Conservation (phyloP, 139 green algal genomes). For the Chlorella sp. region DNA sequence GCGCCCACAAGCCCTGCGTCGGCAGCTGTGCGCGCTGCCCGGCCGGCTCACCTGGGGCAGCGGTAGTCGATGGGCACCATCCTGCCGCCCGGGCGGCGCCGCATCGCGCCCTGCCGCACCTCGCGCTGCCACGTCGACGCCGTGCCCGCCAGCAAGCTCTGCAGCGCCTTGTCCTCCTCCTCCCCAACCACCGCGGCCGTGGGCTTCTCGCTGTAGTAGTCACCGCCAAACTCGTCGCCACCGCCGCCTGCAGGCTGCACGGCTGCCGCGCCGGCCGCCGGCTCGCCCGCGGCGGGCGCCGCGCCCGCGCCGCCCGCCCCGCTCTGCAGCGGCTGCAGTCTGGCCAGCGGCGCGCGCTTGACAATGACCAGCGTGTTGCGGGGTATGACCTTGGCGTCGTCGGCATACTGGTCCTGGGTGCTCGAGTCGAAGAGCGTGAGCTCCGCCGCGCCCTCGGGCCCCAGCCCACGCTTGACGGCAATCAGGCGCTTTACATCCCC, state of each 20-base stretch:
- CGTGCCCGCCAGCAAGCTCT: slow-evolving; percentile 31
- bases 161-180: slow-evolving; percentile 33
- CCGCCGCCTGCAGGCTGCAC: neutral
- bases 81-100: slow-evolving; percentile 13
- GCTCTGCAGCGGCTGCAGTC: slow-evolving; percentile 32
- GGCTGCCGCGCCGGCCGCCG: neutral
- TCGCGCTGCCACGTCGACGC: slow-evolving; percentile 35
- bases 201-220: slow-evolving; percentile 27
- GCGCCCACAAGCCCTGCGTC: neutral
- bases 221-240: slow-evolving; percentile 39
- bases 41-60: slow-evolving; percentile 29
- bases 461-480: slow-evolving; percentile 74
- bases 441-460: slow-evolving; percentile 57
- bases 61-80: slow-evolving; percentile 31
- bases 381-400: slow-evolving; percentile 67
- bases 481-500: slow-evolving; percentile 81
- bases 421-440: slow-evolving; percentile 66
- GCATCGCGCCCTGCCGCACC: slow-evolving; percentile 43
- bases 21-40: neutral
- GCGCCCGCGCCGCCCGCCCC: slow-evolving; percentile 5
- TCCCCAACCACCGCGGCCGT: slow-evolving; percentile 22
- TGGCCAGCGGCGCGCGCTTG: slow-evolving; percentile 53
- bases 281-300: neutral
- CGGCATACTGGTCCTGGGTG: slow-evolving; percentile 55
- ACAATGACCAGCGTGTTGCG: slow-evolving; percentile 69